Conservation (phyloP, 441 rosid species). For the Gossypium trilobum region DNA sequence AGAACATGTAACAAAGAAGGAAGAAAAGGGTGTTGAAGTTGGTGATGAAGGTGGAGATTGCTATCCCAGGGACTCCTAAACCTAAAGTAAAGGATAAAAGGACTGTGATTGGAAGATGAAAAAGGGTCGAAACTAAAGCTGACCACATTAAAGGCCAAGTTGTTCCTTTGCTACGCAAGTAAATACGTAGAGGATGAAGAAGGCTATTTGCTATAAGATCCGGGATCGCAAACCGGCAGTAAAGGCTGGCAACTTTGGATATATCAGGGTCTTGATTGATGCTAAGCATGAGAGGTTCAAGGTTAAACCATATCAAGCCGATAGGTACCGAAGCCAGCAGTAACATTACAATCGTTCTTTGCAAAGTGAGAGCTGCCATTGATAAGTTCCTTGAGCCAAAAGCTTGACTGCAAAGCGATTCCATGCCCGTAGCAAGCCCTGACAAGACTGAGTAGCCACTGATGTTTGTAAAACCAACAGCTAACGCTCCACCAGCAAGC, state of each 20-base stretch:
- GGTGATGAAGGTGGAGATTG: slow-evolving; percentile 50
- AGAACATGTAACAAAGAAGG: slow-evolving; percentile 45
- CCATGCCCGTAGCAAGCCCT: slow-evolving; percentile 84
- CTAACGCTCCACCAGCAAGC: slow-evolving; percentile 82
- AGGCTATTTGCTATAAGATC: slow-evolving; percentile 70
- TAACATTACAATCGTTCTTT: slow-evolving; percentile 51
- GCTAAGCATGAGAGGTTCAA: slow-evolving; percentile 56
- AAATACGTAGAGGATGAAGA: slow-evolving; percentile 69
- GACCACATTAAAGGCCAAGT: slow-evolving; percentile 93
- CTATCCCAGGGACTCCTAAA: slow-evolving; percentile 66
- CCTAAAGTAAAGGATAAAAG: slow-evolving; percentile 43
- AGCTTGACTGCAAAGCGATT: slow-evolving; percentile 78
- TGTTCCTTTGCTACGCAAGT: slow-evolving; percentile 69
- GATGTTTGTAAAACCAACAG: slow-evolving; percentile 81
- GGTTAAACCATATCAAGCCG: slow-evolving; percentile 53
- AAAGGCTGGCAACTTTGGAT: slow-evolving; percentile 52
- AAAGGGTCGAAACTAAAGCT: slow-evolving; percentile 38
- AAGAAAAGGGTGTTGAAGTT: slow-evolving; percentile 54
- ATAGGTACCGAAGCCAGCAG: slow-evolving; percentile 57
- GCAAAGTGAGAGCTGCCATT: slow-evolving; percentile 43
- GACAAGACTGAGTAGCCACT: slow-evolving; percentile 83
- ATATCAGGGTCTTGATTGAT: slow-evolving; percentile 65
- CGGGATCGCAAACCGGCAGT: slow-evolving; percentile 57
- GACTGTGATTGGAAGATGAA: slow-evolving; percentile 52
- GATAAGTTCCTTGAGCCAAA: slow-evolving; percentile 57